Base-by-base conservation (phyloP, 2,329 filamentous ascomycete species). In the Madurella fahalii region DNA sequence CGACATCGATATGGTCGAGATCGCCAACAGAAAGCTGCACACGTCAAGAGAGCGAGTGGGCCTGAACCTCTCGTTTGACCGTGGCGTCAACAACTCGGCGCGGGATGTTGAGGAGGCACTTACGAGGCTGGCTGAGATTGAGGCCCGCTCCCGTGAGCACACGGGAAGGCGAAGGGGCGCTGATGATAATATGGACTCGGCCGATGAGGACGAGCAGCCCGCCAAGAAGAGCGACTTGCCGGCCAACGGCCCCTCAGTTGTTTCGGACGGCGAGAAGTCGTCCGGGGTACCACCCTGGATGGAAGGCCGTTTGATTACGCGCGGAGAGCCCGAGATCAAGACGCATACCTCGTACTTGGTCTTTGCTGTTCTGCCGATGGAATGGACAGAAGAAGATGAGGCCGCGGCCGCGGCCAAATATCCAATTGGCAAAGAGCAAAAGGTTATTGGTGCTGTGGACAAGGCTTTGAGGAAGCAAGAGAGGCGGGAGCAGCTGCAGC, bases 291-390 rank as follows among this genome's bases (percentile, higher is more conserved):
- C 89, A 58, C 69, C 81, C 1, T 95, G 86, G 74, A 82, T 87
- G 67, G 83, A 92, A 58, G 94, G 94, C 1, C 82, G 83, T 30
- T 67, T 97, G 40, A 80, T 90, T 31, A 90, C 95, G 64, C 82
- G 90, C 20, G 85, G 89, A 0, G 94, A 99, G 73, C 76, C 85
- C 0, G 94, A 99, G 66, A 75, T 97, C 57, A 96, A 96, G 78
- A 94, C 89, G 8, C 94, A 99, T 71, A 99, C 94, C 0, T 94
- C 89, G n/a, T 99, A 99, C 69, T 80, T 99, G 4, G 88, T 95
- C 4, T 99, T 99, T 74, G 94, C 94, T 0, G 76, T 94, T 2
- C 72, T 99, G 57, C 93, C 94, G n/a, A 79, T 84, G 42, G 85
- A 89, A 58, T 99, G 94, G 94, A 85, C 77, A 0, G 86, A 83